Evolutionary conservation across 805 yeast genomes (phyloP).

Genomic region (Candida alai): DNA sequence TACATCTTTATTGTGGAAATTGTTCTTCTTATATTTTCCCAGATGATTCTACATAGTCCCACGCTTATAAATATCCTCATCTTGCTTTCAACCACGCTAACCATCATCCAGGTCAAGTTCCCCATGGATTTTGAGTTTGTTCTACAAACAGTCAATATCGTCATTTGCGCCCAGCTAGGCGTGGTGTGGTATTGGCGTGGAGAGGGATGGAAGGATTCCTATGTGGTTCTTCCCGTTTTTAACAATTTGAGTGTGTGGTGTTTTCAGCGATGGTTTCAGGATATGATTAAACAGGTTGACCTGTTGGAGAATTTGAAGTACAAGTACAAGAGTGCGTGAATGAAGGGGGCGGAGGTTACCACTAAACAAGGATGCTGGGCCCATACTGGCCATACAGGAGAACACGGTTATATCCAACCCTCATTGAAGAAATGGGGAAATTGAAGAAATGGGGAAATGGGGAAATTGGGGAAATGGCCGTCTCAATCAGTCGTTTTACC

Average conservation of each 20-base stretch:
- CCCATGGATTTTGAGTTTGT: not conserved
- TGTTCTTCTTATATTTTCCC: not conserved
- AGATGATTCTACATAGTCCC: not conserved
- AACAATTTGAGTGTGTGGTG: conserved; percentile 9
- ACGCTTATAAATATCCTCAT: conserved; percentile 1
- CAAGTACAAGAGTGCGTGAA: conserved; percentile 16
- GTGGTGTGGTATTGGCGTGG: conserved; percentile 1
- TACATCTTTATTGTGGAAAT: conserved; percentile 5
- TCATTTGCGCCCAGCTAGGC: conserved; percentile 3
- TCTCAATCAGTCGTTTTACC: no score
- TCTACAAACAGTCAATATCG: conserved; percentile 1
- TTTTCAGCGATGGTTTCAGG: conserved; percentile 10
- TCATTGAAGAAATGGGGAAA: no score
- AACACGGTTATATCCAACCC: no score
- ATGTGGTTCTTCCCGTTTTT: conserved; percentile 9
- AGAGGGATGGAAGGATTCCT: not conserved
- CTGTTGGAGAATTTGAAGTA: conserved; percentile 13
- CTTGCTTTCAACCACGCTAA: conserved; percentile 3
- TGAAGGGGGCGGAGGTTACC: no score
- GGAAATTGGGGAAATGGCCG: no score
- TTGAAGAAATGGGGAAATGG: no score
- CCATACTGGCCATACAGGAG: no score
- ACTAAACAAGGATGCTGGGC: no score
- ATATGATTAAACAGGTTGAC: conserved; percentile 9
- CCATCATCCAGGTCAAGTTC: conserved; percentile 5